These are phyloP conservation scores for Laetiporus sulphureus DNA, from an alignment of 1,284 basidiomycete species.

Conservation along the genomic window DNA sequence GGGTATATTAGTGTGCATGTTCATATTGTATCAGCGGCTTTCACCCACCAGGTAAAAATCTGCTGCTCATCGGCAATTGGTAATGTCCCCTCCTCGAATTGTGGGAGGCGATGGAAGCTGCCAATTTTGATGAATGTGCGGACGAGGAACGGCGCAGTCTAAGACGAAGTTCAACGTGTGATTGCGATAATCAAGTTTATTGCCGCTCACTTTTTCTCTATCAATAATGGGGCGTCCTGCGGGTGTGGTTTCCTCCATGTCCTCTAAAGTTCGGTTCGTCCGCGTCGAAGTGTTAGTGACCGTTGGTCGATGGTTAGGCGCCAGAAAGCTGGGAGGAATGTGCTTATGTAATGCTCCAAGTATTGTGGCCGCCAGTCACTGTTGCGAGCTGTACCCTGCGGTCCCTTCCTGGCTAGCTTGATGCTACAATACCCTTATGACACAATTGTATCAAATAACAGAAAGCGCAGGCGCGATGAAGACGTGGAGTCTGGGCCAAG, in stretches of 20 bases:
- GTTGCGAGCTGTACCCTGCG: too few relatives aligned
- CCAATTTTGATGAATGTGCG: conserved; percentile 78
- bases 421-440: too few relatives aligned
- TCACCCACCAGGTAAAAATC: conserved; percentile 57
- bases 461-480: too few relatives aligned
- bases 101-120: conserved; percentile 57
- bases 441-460: too few relatives aligned
- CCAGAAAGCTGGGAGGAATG: not conserved
- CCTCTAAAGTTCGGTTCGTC: too few relatives aligned
- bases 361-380: not conserved
- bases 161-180: not conserved
- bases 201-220: conserved; percentile 31
- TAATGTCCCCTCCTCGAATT: conserved; percentile 69
- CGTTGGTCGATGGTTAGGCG: too few relatives aligned
- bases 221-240: conserved; percentile 28
- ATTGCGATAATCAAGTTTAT: not conserved
- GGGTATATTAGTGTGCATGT: too few relatives aligned
- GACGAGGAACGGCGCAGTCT: conserved; percentile 75
- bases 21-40: not conserved
- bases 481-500: too few relatives aligned
- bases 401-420: too few relatives aligned
- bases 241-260: conserved; percentile 25
- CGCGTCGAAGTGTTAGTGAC: too few relatives aligned
- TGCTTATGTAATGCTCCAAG: not conserved
- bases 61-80: conserved; percentile 75